Conservation (phyloP, 768 basidiomycete genomes). For the Gymnopilus junonius region DNA sequence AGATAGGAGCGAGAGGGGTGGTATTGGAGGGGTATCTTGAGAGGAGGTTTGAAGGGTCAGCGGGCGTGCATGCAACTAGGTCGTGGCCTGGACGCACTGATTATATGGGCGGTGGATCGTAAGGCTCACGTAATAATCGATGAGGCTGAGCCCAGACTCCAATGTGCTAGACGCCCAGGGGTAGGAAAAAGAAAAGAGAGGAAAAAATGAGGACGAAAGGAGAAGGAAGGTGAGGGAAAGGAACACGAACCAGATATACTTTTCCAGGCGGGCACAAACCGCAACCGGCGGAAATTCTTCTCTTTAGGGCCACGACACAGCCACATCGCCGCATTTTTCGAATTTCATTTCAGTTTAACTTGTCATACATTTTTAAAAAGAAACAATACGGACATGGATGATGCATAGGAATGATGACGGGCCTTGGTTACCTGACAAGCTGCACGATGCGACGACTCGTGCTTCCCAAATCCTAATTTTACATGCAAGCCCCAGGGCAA, state of each 20-base stretch:
- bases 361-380: constrained; percentile 21
- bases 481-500: constrained; percentile 2
- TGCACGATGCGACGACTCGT: constrained; percentile 1
- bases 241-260: constrained; percentile 15
- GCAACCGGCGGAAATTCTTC: constrained; percentile 11
- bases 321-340: constrained; percentile 25
- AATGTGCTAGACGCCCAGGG: constrained; percentile 16
- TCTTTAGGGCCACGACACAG: constrained; percentile 22
- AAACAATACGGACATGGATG: constrained; percentile 15
- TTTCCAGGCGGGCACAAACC: constrained; percentile 1
- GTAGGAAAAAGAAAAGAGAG: constrained; percentile 16
- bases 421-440: constrained; percentile 12
- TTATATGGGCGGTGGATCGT: constrained; percentile 19
- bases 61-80: constrained; percentile 19
- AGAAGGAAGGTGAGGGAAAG: constrained; percentile 12
- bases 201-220: constrained; percentile 14
- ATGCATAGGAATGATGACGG: constrained; percentile 17
- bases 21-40: constrained; percentile 16
- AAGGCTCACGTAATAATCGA: constrained; percentile 33
- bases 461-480: background rate
- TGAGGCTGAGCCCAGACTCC: constrained; percentile 12
- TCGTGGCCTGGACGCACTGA: constrained; percentile 14
- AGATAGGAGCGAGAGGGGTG: background rate
- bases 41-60: constrained; percentile 13
- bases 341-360: constrained; percentile 9